phyloP scores from a whole-genome alignment of 2,329 filamentous ascomycete genomes.

The Colletotrichum liriopes region DNA sequence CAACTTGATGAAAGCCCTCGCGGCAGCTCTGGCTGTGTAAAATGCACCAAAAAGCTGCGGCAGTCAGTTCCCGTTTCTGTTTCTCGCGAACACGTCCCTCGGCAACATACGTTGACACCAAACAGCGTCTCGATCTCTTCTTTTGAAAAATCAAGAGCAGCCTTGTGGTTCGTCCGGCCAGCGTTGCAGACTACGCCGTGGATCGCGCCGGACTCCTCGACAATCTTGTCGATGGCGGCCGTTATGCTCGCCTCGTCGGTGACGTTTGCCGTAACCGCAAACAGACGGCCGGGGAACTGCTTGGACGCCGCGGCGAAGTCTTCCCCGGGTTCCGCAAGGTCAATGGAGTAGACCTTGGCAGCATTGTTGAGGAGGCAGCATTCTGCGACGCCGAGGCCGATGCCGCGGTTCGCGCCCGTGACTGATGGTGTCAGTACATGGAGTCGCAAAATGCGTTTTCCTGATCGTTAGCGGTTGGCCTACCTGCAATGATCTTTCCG shows the following conservation, averaged over 20 bases:
- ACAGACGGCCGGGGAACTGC: conserved; percentile 56
- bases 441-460: too few relatives aligned
- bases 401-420: conserved; percentile 61
- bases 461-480: conserved; percentile 24
- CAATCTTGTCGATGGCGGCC: conserved; percentile 60
- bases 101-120: conserved; percentile 40
- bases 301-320: conserved; percentile 43
- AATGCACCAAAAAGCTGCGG: conserved; percentile 62
- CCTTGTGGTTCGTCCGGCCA: conserved; percentile 66
- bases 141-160: conserved; percentile 61
- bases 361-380: conserved; percentile 62
- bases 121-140: conserved; percentile 49
- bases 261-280: conserved; percentile 61
- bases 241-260: conserved; percentile 62
- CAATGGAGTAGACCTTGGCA: conserved; percentile 55
- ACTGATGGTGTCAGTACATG: conserved; percentile 46
- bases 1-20: conserved; percentile 58
- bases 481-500: conserved; percentile 57
- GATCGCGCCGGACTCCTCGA: conserved; percentile 59
- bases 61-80: background rate
- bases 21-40: conserved; percentile 63
- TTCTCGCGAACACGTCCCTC: background rate
- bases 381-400: conserved; percentile 64
- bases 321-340: conserved; percentile 48
- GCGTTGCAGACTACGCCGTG: conserved; percentile 68